Percentiles rank a stretch among this genome's conserved stretches.
Conservation (phyloP, 371 early-diverging fungal species). For the Haplosporangium sp. region DNA sequence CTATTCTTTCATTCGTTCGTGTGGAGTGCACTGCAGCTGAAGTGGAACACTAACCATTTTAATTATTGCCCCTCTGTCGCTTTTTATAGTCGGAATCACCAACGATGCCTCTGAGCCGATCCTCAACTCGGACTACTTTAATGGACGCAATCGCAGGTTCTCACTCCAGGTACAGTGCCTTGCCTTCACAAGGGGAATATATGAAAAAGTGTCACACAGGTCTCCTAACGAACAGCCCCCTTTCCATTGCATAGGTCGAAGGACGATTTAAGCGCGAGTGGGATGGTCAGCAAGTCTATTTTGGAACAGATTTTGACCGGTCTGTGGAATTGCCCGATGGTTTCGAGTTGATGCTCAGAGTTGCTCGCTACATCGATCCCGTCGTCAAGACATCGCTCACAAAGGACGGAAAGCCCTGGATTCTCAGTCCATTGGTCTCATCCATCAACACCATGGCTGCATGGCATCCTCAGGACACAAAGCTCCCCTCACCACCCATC, state of each 20-base stretch:
- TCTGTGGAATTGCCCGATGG: slow-evolving; percentile 62
- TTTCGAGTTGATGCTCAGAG: slow-evolving; percentile 66
- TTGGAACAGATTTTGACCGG: slow-evolving; percentile 67
- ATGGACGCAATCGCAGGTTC: slow-evolving; percentile 64
- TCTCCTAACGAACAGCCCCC: neutral
- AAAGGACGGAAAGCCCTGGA: slow-evolving; percentile 65
- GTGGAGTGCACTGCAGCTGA: neutral
- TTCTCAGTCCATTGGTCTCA: slow-evolving; percentile 66
- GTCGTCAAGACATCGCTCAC: slow-evolving; percentile 63
- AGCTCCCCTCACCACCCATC: slow-evolving; percentile 40
- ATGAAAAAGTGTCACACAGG: neutral
- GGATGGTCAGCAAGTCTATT: slow-evolving; percentile 68
- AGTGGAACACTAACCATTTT: too few species aligned
- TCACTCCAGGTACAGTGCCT: slow-evolving; percentile 57
- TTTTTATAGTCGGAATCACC: slow-evolving; percentile 42
- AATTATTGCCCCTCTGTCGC: neutral
- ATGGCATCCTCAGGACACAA: slow-evolving; percentile 42
- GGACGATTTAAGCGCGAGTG: slow-evolving; percentile 70
- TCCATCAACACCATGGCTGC: slow-evolving; percentile 67
- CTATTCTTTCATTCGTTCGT: neutral
- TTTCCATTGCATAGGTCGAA: slow-evolving; percentile 54
- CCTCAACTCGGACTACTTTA: slow-evolving; percentile 61
- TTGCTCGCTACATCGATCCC: slow-evolving; percentile 69
- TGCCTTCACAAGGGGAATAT: neutral
- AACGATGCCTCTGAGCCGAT: slow-evolving; percentile 55